phyloP scores from a whole-genome alignment of 2,329 filamentous ascomycete genomes.

The Xylariaceae sp. region DNA sequence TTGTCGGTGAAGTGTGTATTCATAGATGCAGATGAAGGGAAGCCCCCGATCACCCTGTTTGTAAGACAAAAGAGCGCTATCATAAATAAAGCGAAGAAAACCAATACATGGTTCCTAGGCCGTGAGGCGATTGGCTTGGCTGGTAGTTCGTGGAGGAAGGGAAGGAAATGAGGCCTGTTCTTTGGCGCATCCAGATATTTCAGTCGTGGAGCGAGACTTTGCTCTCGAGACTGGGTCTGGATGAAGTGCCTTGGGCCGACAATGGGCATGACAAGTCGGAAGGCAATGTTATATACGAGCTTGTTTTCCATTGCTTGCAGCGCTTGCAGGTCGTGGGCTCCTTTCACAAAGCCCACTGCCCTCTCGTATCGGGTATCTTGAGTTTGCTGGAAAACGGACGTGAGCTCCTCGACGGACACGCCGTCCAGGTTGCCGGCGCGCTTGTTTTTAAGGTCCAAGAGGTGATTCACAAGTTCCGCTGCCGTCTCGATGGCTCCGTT shows the following conservation, averaged over 20 bases:
- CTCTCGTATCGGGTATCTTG: not conserved
- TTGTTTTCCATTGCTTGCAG: not conserved
- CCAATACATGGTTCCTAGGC: not conserved
- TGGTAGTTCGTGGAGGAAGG: not conserved
- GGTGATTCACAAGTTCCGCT: conserved; percentile 19
- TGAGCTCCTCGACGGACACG: not conserved
- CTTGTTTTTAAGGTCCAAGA: not conserved
- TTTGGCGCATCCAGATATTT: not conserved
- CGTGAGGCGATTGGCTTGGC: not conserved
- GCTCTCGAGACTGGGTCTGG: not conserved
- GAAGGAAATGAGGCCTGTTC: not conserved
- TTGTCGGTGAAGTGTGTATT: not conserved
- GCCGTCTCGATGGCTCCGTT: conserved; percentile 27
- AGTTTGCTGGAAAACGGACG: not conserved
- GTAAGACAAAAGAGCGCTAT: not conserved
- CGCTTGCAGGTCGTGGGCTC: not conserved
- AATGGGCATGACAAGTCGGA: not conserved
- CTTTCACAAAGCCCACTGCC: not conserved
- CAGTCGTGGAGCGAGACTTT: not conserved
- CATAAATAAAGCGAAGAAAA: not conserved
- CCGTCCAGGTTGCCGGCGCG: not conserved
- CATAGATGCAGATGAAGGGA: no score
- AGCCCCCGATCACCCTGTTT: not conserved
- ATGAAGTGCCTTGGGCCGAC: not conserved
- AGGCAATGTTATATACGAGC: not conserved